Percentiles rank a stretch among this genome's conserved stretches.
phyloP scores from a whole-genome alignment of 1,284 basidiomycete species.

The Leccinum ponderosum region DNA sequence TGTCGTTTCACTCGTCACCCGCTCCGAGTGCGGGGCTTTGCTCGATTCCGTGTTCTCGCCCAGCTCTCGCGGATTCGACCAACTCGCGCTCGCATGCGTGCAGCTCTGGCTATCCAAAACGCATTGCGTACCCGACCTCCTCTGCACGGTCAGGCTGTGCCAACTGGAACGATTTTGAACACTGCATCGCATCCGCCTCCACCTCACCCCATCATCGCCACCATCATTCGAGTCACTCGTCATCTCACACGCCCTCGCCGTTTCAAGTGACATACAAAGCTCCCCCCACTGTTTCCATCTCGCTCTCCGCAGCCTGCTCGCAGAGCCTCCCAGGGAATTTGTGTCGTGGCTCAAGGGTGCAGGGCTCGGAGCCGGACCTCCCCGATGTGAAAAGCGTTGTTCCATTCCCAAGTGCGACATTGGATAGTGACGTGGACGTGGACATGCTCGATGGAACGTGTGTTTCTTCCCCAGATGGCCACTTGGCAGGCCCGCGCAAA shows the following conservation, averaged over 20 bases:
- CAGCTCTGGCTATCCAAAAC: slow-evolving; percentile 11
- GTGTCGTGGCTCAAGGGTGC: slow-evolving; percentile 1
- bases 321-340: slow-evolving; percentile 11
- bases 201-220: slow-evolving; percentile 9
- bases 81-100: slow-evolving; percentile 13
- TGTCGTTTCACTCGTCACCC: slow-evolving; percentile 2
- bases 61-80: slow-evolving; percentile 27
- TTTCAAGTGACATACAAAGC: slow-evolving; percentile 29
- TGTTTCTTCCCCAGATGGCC: slow-evolving; percentile 3
- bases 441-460: slow-evolving; percentile 33
- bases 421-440: slow-evolving; percentile 22
- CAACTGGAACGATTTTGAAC: slow-evolving; percentile 8
- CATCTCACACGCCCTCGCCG: slow-evolving; percentile 8
- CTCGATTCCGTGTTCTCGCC: slow-evolving; percentile 10
- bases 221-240: not conserved
- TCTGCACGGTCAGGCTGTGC: slow-evolving; percentile 13
- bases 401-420: slow-evolving; percentile 28
- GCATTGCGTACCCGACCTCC: slow-evolving; percentile 20
- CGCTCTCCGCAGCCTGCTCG: slow-evolving; percentile 32
- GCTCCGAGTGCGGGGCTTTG: not conserved
- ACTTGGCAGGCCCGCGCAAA: slow-evolving; percentile 23
- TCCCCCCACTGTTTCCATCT: slow-evolving; percentile 33
- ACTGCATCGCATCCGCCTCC: not conserved
- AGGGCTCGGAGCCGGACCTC: slow-evolving; percentile 24
- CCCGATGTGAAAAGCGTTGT: slow-evolving; percentile 33